Percentiles rank a stretch among this genome's conserved stretches.
phyloP scores from a whole-genome alignment of 78 protist species.

The Dictyostelium brefeldianum region DNA sequence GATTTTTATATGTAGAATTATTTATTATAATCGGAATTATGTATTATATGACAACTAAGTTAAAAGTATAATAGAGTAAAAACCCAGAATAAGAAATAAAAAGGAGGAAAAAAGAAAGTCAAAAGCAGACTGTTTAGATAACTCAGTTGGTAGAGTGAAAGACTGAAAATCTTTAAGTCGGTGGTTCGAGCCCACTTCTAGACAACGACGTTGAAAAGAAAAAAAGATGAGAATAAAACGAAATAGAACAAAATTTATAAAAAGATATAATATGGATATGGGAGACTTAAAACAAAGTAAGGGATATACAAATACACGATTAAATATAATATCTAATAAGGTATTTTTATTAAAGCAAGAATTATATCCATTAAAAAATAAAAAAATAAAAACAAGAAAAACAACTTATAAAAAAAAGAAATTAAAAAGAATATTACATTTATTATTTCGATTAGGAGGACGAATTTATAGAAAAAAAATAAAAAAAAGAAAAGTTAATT shows the following conservation, averaged over 20 bases:
- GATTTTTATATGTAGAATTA: neutral
- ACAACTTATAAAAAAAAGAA: neutral
- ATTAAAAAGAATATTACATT: neutral
- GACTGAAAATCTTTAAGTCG: constrained; percentile 45
- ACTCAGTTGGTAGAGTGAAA: constrained; percentile 42
- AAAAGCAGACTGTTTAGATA: neutral
- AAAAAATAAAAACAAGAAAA: neutral
- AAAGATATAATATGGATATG: neutral
- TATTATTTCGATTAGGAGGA: constrained; percentile 4
- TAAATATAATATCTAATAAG: constrained; percentile 49
- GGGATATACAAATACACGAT: constrained; percentile 33
- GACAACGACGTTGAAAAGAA: neutral
- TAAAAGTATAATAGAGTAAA: too few relatives aligned
- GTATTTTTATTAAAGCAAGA: constrained; percentile 45
- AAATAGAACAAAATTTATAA: constrained; percentile 29
- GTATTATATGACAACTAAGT: neutral
- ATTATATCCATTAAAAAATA: constrained; percentile 5
- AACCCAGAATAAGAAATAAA: neutral
- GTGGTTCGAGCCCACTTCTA: constrained; percentile 28
- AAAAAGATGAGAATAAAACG: constrained; percentile 8
- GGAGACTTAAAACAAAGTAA: neutral
- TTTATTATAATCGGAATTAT: neutral
- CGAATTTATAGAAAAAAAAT: neutral
- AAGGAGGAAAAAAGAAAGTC: neutral
- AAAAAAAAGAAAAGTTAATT: constrained; percentile 7